Base-by-base conservation (phyloP, 1,139 yeast genomes). In the Debaryomyces psychrophilus region DNA sequence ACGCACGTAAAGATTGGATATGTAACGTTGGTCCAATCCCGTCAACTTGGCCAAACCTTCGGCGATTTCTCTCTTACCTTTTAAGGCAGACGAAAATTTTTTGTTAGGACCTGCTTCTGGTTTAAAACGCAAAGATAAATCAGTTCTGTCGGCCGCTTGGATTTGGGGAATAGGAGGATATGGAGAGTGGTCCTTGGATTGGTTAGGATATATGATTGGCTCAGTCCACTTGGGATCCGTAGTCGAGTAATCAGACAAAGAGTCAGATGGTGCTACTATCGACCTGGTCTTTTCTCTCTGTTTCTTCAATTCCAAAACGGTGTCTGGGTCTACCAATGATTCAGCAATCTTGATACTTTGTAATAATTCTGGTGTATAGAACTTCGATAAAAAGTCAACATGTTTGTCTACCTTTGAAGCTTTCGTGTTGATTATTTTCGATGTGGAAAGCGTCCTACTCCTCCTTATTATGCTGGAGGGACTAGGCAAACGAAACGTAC, bases 281-380 rank as follows among this genome's bases (percentile, higher is more conserved):
- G 77, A 69, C 35, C 56, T 57, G 4, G 65, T 67, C 31, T 59
- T 56, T 40, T 59, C 59, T 7, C 77, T 77, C 39, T 57, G 60
- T 49, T 64, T 64, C 50, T 64, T 60, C 48, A 73, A 57, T 22
- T 65, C 62, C 48, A 73, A 62, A 44, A 69, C 78, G 54, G 82
- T 78, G 45, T 78, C 71, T 14, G 96, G 95, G 12, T 81, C 74
- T 44, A 90, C 83, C 31, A 81, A 76, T 4, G 87, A 73, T 67
- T 92, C 97, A 1, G 97, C 87, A 43, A 87, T 77, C 56, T 87
- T 73, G 56, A 92, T 89, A 46, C 95, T 83, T 60, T 89, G 87
- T 52, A 92, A 79, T 44, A 90, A 73, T 48, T 84, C 85, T 25
- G 90, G 90, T 8, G 89, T 81, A 63, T 89, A 89, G 69, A 82